Evolutionary conservation across 2,329 filamentous ascomycete genomes (phyloP), one percentile per base, ranked within the genome.

Genomic region (Fusarium robinianum): DNA sequence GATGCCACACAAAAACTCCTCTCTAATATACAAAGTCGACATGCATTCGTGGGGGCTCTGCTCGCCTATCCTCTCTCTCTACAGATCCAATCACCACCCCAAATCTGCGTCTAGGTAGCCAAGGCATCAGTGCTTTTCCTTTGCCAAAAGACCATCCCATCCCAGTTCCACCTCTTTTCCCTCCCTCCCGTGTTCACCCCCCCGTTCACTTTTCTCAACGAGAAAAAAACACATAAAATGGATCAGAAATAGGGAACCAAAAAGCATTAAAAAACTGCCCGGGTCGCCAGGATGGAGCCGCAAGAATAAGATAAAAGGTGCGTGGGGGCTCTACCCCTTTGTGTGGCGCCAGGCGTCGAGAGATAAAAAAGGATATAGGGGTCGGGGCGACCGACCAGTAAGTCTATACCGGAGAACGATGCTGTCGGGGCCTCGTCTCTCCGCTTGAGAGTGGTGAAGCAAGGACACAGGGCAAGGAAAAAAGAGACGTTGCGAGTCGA

Each of bases 201-300:
- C 8, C 25, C 25, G 16, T 11, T 14, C 8, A 27, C 25, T 14
- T 41, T 21, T 26, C 14, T 15, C n/a, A 17, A 35, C 9, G 29
- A 41, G 5, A 35, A 23, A 7, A 27, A 45, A 31, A 15, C 10
- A 38, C 38, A 38, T 18, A 33, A 29, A 42, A 34, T 23, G 37
- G 24, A 41, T n/a, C n/a, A n/a, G 27, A 48, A 46, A 23, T 45
- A 32, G 21, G 22, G 21, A 32, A 49, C 27, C 48, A 49, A 55
- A 55, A 45, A 49, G 48, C 41, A 57, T 58, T 55, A 61, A 58
- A 51, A 34, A 40, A 53, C n/a, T 57, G 55, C 48, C 57, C 46
- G 41, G 40, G 52, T 58, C 58, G 56, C 61, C 58, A 57, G 58
- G 58, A 62, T 59, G 53, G 59, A 63, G 54, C 53, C 57, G 34